Conservation (phyloP, 2,329 filamentous ascomycete species). For the Neopestalotiopsis rosae region DNA sequence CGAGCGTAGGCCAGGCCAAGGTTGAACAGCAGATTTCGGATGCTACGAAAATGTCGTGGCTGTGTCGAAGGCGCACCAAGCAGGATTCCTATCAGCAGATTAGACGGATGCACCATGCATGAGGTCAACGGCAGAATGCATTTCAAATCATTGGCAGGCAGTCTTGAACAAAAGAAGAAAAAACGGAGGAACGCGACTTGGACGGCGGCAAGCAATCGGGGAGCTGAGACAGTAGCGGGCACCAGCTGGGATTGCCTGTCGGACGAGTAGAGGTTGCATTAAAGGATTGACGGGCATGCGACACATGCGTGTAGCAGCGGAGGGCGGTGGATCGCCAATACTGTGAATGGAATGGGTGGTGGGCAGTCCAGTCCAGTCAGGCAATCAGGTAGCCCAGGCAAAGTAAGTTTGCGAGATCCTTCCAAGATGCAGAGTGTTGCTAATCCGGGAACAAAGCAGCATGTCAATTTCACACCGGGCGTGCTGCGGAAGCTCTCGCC, state of each 20-base stretch:
- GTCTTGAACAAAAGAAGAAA: not conserved
- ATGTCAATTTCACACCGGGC: not conserved
- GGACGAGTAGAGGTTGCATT: slow-evolving; percentile 2
- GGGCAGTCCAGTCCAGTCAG: not conserved
- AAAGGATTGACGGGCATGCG: slow-evolving; percentile 14
- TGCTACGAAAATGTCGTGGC: slow-evolving; percentile 7
- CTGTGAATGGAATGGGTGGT: too few species aligned
- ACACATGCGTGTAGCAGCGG: slow-evolving; percentile 12
- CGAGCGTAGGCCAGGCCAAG: not conserved
- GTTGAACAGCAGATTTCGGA: slow-evolving; percentile 5
- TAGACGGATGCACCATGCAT: slow-evolving; percentile 6
- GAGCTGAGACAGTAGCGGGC: slow-evolving; percentile 14
- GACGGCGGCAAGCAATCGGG: slow-evolving; percentile 4
- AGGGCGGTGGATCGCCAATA: slow-evolving; percentile 4
- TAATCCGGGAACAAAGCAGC: slow-evolving; percentile 1
- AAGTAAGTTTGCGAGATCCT: slow-evolving; percentile 9
- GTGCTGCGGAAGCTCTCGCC: not conserved
- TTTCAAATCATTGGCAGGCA: slow-evolving; percentile 3
- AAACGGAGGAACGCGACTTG: slow-evolving; percentile 9
- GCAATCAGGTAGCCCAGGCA: not conserved
- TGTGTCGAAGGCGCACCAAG: slow-evolving; percentile 1
- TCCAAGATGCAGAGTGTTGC: not conserved
- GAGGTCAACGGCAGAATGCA: not conserved
- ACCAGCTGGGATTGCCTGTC: slow-evolving; percentile 16
- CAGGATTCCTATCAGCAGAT: slow-evolving; percentile 16